phyloP scores from a whole-genome alignment of 169 alveolate genomes.

The Blepharisma undulans region DNA sequence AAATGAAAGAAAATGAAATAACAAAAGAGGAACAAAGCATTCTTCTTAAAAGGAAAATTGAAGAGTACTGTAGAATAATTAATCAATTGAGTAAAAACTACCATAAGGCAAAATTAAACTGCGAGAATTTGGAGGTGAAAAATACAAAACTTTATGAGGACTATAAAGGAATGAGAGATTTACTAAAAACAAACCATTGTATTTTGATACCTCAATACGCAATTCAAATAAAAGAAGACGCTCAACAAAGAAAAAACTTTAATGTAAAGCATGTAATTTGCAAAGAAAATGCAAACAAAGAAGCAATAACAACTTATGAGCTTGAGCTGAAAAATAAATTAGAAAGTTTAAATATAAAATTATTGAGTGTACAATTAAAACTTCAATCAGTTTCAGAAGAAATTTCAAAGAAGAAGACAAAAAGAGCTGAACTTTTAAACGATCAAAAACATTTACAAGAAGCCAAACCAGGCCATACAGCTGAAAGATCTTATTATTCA shows the following conservation, averaged over 20 bases:
- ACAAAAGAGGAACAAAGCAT: background rate
- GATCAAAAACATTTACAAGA: background rate
- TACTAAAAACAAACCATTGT: background rate
- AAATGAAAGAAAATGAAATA: background rate
- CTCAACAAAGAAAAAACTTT: background rate
- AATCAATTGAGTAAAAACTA: background rate
- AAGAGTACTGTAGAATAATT: background rate
- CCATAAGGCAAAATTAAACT: background rate
- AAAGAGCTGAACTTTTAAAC: background rate
- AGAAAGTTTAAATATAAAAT: too few relatives aligned
- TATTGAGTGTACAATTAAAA: background rate
- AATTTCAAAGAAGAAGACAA: background rate
- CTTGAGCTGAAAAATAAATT: background rate
- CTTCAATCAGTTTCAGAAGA: background rate
- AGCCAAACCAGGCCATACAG: background rate
- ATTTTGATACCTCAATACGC: background rate
- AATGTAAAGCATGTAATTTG: background rate
- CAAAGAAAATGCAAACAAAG: background rate
- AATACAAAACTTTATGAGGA: background rate
- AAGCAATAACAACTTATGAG: background rate
- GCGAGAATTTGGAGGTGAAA: background rate
- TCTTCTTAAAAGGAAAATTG: background rate
- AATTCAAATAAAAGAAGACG: background rate
- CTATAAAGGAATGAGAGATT: background rate
- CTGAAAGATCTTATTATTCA: background rate